Evolutionary conservation across 2,329 filamentous ascomycete genomes (phyloP), one percentile per base, ranked within the genome.

Genomic region (Colletotrichum echinochloae): DNA sequence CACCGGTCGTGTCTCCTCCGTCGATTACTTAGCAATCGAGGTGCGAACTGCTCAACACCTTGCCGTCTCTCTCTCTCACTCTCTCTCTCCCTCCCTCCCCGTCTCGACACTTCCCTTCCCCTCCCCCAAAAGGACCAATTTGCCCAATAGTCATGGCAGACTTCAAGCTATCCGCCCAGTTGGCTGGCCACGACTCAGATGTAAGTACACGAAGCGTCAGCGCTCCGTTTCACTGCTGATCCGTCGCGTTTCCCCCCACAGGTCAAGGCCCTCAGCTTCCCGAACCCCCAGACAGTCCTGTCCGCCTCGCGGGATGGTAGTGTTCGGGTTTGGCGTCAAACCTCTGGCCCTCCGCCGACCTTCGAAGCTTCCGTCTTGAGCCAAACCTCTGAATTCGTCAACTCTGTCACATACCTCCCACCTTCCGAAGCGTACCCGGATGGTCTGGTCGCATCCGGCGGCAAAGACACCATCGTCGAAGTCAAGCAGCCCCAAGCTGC

Each of bases 251-350:
- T 44, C 41, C 9, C 51, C 69, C 44, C 71, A 30, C 75, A 98
- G 95, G 95, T 99, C 76, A 94, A 95, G 76, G 92, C 90, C 73
- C 92, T 97, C 75, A 87, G 87, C 78, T 98, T 95, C 77, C 93
- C 94, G 28, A 87, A 88, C 60, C 84, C 92, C 71, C 88, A 92
- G 73, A 86, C 88, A 55, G 85, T 97, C 71, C 83, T 97, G 74
- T 97, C 96, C 26, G 94, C 94, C 44, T 98, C 96, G 56, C 89
- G 96, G 82, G 96, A 99, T 83, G 92, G 92, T 76, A 97, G 94
- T 20, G 94, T 98, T 64, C 91, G 95, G 59, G 83, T 93, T 74
- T 99, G 96, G 96, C 91, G 90, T 74, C 90, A 90, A 69, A 85
- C 87, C 33, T 88, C 89, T 54, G 83, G 87, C 52, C 85, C 86